phyloP scores from a whole-genome alignment of 73 alveolate genomes.

The Tetrahymena elliotti region DNA sequence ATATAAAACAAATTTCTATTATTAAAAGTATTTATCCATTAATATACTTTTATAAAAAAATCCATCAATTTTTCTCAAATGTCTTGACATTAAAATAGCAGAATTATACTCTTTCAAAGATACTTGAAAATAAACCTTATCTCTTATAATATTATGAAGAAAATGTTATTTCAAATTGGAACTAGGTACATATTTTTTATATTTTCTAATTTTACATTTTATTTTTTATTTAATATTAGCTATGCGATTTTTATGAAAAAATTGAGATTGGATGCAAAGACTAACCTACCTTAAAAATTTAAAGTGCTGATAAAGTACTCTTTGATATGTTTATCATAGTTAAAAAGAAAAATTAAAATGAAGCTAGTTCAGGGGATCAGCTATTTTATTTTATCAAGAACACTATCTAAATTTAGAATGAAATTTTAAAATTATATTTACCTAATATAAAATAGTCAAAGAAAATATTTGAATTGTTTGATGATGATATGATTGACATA shows the following conservation, averaged over 20 bases:
- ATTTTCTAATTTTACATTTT: neutral
- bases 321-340: neutral
- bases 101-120: neutral
- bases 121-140: neutral
- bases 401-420: neutral
- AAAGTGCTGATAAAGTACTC: neutral
- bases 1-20: neutral
- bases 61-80: neutral
- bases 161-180: neutral
- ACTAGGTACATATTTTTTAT: neutral
- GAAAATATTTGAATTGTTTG: neutral
- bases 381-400: neutral
- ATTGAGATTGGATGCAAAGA: neutral
- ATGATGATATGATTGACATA: neutral
- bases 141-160: neutral
- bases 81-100: neutral
- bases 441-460: neutral
- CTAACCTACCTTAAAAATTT: neutral
- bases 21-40: neutral
- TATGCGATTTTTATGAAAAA: neutral
- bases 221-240: neutral
- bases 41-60: too few relatives aligned
- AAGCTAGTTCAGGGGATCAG: neutral
- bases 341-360: neutral
- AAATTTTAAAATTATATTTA: too few relatives aligned